Evolutionary conservation across 2,329 filamentous ascomycete species (phyloP), one percentile per base, ranked within the genome.

Genomic region (Phialophora expanda): DNA sequence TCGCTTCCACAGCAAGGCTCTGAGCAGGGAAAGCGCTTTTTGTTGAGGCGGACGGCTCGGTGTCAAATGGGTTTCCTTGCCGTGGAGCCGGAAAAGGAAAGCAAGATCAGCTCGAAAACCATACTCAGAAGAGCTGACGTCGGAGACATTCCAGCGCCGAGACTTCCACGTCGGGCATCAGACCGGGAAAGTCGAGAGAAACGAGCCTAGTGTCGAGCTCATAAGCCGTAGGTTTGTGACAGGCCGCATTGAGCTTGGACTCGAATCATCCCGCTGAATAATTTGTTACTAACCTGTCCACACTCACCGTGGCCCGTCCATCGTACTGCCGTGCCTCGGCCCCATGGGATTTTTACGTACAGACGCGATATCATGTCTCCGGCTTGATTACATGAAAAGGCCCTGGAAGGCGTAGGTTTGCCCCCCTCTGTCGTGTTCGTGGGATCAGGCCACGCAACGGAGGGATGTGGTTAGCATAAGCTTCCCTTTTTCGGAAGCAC

Each of bases 251-350:
- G 44, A 61, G 46, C 24, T 53, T 51, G 58, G 58, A 61, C 44
- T 61, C 46, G 58, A 12, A 38, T 53, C 48, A 51, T 44, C 14
- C 20, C 17, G 65, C 65, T 67, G 65, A 67, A 64, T 67, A 67
- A 67, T 54, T 61, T 61, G 65, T 67, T 53, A 67, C 61, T 67
- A 67, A 67, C 65, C 22, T 24, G 22, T 17, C 34, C 32, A 59
- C 34, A n/a, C 22, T 50, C 53, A 6, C 8, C 64, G 59, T 66
- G 55, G 64, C 59, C 58, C 14, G 38, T 22, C n/a, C n/a, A 32
- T 61, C 30, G 30, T 26, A 26, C 32, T 54, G 11, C 4, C 41
- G 34, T 48, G 24, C 14, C 20, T 9, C 38, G 17, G 34, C 44
- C 22, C 12, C 44, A 8, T 14, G 24, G n/a, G 4, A 56, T 6